phyloP scores from a whole-genome alignment of 305 asterid genomes.

The Solanum hybrid region DNA sequence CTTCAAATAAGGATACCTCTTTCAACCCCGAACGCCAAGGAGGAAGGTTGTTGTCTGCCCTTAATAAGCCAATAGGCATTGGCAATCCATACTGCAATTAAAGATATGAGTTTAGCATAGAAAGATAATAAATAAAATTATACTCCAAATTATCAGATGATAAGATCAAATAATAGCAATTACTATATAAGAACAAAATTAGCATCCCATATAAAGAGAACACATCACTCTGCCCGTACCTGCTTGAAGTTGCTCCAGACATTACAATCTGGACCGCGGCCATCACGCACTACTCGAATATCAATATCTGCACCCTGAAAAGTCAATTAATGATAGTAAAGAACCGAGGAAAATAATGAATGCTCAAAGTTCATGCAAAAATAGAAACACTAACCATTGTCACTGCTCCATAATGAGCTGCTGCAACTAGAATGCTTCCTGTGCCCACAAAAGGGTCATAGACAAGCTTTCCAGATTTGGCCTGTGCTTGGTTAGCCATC shows the following conservation, averaged over 20 bases:
- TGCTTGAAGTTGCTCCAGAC: conserved; percentile 98
- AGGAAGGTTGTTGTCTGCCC: conserved; percentile 98
- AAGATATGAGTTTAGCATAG: not conserved
- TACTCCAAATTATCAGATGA: not conserved
- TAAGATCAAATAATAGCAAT: not conserved
- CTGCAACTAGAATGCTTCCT: conserved; percentile 94
- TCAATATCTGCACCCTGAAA: conserved; percentile 98
- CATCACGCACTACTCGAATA: conserved; percentile 98
- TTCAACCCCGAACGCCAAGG: conserved; percentile 89
- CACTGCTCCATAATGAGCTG: conserved; percentile 98
- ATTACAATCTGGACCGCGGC: conserved; percentile 97
- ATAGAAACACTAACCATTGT: conserved; percentile 67
- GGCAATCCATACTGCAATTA: conserved; percentile 83
- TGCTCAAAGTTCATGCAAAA: not conserved
- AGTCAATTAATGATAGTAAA: conserved; percentile 26
- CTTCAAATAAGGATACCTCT: conserved; percentile 47
- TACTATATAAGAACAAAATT: not conserved
- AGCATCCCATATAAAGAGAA: not conserved
- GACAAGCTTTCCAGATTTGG: conserved; percentile 71
- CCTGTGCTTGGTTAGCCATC: conserved; percentile 98
- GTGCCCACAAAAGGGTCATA: conserved; percentile 99
- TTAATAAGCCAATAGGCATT: conserved; percentile 66
- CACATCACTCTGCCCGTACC: conserved; percentile 26
- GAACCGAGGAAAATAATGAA: not conserved
- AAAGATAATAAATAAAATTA: not conserved